A percentile compares a stretch with the other conserved stretches of the same genome.
Conservation (phyloP, 148 eudicot species). For the Cornus suecica region DNA sequence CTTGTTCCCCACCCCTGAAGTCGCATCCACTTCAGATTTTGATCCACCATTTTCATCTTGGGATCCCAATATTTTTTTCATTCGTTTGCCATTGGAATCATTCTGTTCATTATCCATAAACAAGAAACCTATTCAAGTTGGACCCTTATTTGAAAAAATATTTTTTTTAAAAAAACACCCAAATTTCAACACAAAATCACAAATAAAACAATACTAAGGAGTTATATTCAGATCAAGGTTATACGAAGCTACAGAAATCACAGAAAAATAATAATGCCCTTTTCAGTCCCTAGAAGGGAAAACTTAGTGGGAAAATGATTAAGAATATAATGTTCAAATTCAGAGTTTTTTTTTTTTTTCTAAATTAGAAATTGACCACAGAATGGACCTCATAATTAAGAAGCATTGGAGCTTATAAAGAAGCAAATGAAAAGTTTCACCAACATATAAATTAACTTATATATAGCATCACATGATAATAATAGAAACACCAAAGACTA, state of each 20-base stretch:
- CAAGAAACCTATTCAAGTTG: conserved; percentile 10
- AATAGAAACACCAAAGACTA: neutral
- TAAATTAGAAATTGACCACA: neutral
- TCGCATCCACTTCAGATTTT: conserved; percentile 57
- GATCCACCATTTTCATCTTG: conserved; percentile 44
- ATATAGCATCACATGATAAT: neutral
- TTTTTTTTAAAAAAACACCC: no score
- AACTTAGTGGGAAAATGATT: neutral
- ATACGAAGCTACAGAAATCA: neutral
- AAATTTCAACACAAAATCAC: neutral
- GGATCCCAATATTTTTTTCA: conserved; percentile 42
- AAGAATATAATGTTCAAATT: neutral
- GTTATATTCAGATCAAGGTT: neutral
- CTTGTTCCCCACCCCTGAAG: conserved; percentile 48
- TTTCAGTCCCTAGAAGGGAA: neutral
- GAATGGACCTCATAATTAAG: neutral
- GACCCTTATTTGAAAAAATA: neutral
- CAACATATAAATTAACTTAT: neutral
- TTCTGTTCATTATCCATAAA: conserved; percentile 31
- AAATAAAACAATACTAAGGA: neutral
- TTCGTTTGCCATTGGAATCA: conserved; percentile 49
- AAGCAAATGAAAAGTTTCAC: neutral
- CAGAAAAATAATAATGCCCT: neutral
- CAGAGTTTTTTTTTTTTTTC: no score
- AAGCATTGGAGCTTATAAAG: neutral